Percentiles rank a stretch among this genome's conserved stretches.
phyloP scores from a whole-genome alignment of 257 asterid genomes.

The Gentiana macrophylla region DNA sequence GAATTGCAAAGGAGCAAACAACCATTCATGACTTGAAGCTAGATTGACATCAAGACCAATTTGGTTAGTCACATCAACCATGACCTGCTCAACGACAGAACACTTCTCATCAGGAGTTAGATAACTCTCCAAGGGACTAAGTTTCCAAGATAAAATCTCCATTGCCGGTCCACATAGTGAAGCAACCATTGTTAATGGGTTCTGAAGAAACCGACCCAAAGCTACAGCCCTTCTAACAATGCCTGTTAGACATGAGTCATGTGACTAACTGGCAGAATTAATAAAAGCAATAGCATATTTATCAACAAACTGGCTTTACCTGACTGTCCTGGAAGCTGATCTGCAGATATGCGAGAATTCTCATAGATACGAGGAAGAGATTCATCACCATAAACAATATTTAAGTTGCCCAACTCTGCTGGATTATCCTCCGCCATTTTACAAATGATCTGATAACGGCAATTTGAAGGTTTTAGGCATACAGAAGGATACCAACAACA shows the following conservation, averaged over 20 bases:
- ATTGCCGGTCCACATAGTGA: slow-evolving; percentile 88
- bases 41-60: slow-evolving; percentile 71
- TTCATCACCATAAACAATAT: slow-evolving; percentile 87
- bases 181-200: slow-evolving; percentile 86
- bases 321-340: slow-evolving; percentile 93
- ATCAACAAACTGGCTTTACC: slow-evolving; percentile 31
- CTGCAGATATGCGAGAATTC: slow-evolving; percentile 77
- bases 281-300: neutral
- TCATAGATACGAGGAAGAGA: slow-evolving; percentile 94
- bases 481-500: too few species aligned
- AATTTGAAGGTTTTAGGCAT: neutral
- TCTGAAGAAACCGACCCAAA: slow-evolving; percentile 89
- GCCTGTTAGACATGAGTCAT: slow-evolving; percentile 27
- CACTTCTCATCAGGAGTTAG: slow-evolving; percentile 96
- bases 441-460: slow-evolving; percentile 62
- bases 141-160: slow-evolving; percentile 96
- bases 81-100: slow-evolving; percentile 72
- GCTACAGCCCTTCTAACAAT: slow-evolving; percentile 93
- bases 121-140: slow-evolving; percentile 67
- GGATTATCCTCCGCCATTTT: slow-evolving; percentile 99
- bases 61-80: slow-evolving; percentile 92
- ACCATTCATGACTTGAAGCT: slow-evolving; percentile 72
- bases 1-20: slow-evolving; percentile 89
- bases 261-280: neutral
- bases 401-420: slow-evolving; percentile 91